phyloP scores from a whole-genome alignment of 768 basidiomycete species.

The Podaxis sp. region DNA sequence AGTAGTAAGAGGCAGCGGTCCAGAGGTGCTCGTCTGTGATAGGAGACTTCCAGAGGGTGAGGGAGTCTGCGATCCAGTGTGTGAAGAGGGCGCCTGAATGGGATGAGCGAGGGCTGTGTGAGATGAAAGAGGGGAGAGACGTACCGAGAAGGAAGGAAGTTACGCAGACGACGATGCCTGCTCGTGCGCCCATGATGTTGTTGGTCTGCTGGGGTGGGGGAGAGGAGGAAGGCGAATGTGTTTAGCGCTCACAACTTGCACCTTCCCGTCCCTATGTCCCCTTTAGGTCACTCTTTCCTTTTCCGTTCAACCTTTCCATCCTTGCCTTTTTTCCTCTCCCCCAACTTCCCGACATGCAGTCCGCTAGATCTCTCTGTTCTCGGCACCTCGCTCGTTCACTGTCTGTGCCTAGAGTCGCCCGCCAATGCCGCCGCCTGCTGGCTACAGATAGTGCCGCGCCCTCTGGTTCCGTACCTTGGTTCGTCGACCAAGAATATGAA shows the following conservation, averaged over 20 bases:
- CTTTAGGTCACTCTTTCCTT: not conserved
- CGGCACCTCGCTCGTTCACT: not conserved
- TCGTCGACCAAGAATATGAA: slow-evolving; percentile 47
- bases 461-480: slow-evolving; percentile 51
- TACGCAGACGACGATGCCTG: slow-evolving; percentile 69
- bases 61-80: slow-evolving; percentile 91
- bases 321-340: no score
- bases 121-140: not conserved
- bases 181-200: slow-evolving; percentile 63
- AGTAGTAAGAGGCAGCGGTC: slow-evolving; percentile 81
- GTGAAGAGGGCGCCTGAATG: slow-evolving; percentile 73
- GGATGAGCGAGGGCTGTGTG: not conserved
- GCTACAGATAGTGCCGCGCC: not conserved
- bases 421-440: not conserved
- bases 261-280: not conserved
- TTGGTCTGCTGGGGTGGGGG: no score
- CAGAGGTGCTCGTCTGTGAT: slow-evolving; percentile 82
- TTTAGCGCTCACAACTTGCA: slow-evolving; percentile 1
- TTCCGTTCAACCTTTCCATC: not conserved
- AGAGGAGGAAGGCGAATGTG: slow-evolving; percentile 10
- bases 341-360: no score
- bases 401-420: not conserved
- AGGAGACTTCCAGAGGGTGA: slow-evolving; percentile 87
- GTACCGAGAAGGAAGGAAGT: slow-evolving; percentile 61
- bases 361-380: not conserved